phyloP scores from a whole-genome alignment of 2,329 filamentous ascomycete genomes.

The Aspergillus novoparasiticus region DNA sequence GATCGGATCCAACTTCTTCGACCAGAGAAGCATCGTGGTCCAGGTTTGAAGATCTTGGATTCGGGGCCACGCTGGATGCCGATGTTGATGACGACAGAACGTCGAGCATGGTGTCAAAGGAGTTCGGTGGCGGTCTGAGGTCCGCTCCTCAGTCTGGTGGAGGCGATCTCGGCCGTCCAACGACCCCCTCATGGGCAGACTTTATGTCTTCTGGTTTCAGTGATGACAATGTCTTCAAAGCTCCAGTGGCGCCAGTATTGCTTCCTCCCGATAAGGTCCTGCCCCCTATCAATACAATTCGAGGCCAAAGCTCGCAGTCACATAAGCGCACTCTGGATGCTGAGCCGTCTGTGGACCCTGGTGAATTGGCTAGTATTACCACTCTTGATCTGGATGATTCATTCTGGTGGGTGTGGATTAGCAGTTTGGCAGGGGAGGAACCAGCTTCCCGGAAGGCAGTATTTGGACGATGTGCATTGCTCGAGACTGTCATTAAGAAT shows the following conservation, averaged over 20 bases:
- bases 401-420: constrained; percentile 99
- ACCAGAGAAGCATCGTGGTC: constrained; percentile 93
- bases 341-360: constrained; percentile 74
- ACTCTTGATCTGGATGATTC: constrained; percentile 86
- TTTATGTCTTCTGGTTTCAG: constrained; percentile 93
- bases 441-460: constrained; percentile 82
- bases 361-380: constrained; percentile 90
- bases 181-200: constrained; percentile 97
- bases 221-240: constrained; percentile 69
- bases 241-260: constrained; percentile 65
- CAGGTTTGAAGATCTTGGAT: constrained; percentile 92
- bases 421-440: constrained; percentile 88
- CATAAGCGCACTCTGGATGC: constrained; percentile 73
- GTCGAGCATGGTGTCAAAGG: constrained; percentile 34
- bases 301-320: constrained; percentile 85
- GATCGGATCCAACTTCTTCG: constrained; percentile 69
- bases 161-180: constrained; percentile 75
- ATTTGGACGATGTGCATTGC: constrained; percentile 88
- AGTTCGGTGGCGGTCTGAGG: constrained; percentile 57
- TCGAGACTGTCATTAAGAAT: constrained; percentile 80
- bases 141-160: constrained; percentile 67
- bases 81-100: constrained; percentile 63
- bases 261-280: constrained; percentile 91
- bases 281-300: constrained; percentile 71
- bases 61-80: constrained; percentile 72